Evolutionary conservation across 306 rosid genomes (phyloP).

Genomic region (Ziziphus jujuba): DNA sequence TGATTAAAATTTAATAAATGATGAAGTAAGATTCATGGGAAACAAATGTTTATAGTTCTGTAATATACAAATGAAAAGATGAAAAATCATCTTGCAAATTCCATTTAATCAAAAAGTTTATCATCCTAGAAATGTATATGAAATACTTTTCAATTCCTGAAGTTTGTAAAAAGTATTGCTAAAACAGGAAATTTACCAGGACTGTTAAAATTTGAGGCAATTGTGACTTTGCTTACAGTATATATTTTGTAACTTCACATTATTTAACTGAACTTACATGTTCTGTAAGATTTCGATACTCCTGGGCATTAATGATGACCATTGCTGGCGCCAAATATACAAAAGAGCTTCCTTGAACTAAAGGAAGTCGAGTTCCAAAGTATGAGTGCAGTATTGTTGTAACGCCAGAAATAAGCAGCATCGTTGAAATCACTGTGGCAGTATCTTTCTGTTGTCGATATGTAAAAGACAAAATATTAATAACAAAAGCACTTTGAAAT

Average conservation of each 20-base stretch:
- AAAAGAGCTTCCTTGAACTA: slow-evolving; percentile 98
- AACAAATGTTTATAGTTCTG: background rate
- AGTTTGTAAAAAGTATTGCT: slow-evolving; percentile 11
- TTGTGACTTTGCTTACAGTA: slow-evolving; percentile 7
- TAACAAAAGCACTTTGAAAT: slow-evolving; percentile 15
- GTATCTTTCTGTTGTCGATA: slow-evolving; percentile 69
- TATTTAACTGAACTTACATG: slow-evolving; percentile 55
- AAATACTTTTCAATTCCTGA: slow-evolving; percentile 14
- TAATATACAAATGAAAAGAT: slow-evolving; percentile 7
- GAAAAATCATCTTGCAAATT: background rate
- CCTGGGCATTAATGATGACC: slow-evolving; percentile 76
- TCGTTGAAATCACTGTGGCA: slow-evolving; percentile 85
- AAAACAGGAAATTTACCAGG: slow-evolving; percentile 13
- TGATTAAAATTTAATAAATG: slow-evolving; percentile 17
- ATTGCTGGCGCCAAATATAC: slow-evolving; percentile 89
- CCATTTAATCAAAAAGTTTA: background rate
- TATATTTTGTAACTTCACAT: slow-evolving; percentile 8
- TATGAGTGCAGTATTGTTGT: slow-evolving; percentile 77
- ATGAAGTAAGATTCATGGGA: slow-evolving; percentile 5
- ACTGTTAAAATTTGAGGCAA: slow-evolving; percentile 9
- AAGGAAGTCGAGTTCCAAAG: slow-evolving; percentile 89
- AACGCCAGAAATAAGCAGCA: slow-evolving; percentile 81
- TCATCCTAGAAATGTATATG: background rate
- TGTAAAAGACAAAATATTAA: slow-evolving; percentile 15
- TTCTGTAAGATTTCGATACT: slow-evolving; percentile 73